Evolutionary conservation across 768 basidiomycete genomes (phyloP).

Genomic region (Russula ochroleuca): DNA sequence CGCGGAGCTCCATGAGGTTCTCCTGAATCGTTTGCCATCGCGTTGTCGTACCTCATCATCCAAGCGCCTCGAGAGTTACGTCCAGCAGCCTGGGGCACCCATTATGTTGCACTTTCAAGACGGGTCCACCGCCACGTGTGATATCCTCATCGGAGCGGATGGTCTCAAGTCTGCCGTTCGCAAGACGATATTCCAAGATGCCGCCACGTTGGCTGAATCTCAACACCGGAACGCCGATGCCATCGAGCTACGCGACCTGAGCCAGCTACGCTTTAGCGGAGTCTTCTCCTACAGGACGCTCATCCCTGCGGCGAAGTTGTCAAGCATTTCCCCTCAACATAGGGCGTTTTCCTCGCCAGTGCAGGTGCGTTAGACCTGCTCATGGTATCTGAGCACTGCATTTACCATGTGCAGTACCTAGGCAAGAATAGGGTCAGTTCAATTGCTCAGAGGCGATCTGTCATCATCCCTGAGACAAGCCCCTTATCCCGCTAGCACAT

Average conservation of each 20-base stretch:
- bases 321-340: conserved; percentile 44
- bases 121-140: conserved; percentile 54
- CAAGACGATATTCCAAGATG: conserved; percentile 35
- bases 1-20: conserved; percentile 58
- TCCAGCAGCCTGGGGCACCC: conserved; percentile 37
- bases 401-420: conserved; percentile 44
- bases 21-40: conserved; percentile 45
- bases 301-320: conserved; percentile 48
- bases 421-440: conserved; percentile 41
- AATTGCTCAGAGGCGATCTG: conserved; percentile 31
- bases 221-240: conserved; percentile 40
- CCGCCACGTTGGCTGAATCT: conserved; percentile 34
- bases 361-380: conserved; percentile 38
- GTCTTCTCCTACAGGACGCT: conserved; percentile 54
- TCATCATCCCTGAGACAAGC: background rate
- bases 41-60: conserved; percentile 46
- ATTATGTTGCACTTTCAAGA: conserved; percentile 58
- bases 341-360: conserved; percentile 45
- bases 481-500: conserved; percentile 43
- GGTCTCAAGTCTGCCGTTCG: conserved; percentile 56
- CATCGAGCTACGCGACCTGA: conserved; percentile 32
- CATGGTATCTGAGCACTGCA: background rate
- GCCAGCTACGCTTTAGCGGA: conserved; percentile 52
- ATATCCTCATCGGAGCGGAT: conserved; percentile 65
- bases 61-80: conserved; percentile 58